Conservation (phyloP, 768 basidiomycete genomes). For the Royoungia palumana region DNA sequence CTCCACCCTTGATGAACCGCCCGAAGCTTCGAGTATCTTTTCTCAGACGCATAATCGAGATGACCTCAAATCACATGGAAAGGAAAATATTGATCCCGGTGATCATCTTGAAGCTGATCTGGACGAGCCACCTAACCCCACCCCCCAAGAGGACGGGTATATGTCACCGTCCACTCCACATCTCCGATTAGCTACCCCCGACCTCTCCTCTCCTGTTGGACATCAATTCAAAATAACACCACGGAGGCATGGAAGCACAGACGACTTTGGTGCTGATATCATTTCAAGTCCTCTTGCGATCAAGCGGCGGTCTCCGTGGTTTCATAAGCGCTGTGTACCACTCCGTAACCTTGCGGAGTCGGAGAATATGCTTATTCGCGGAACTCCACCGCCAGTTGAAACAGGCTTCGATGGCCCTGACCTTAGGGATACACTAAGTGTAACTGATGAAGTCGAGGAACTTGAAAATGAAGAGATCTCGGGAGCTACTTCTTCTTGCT, state of each 20-base stretch:
- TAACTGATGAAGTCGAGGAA: constrained; percentile 47
- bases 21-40: constrained; percentile 33
- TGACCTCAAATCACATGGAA: constrained; percentile 37
- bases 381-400: constrained; percentile 26
- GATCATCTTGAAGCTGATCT: constrained; percentile 40
- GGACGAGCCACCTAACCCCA: constrained; percentile 37
- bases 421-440: constrained; percentile 42
- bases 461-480: constrained; percentile 21
- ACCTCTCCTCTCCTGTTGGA: constrained; percentile 63
- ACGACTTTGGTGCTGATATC: constrained; percentile 52
- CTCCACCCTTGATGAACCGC: constrained; percentile 4
- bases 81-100: constrained; percentile 39
- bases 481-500: constrained; percentile 33
- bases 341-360: background rate
- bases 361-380: constrained; percentile 26
- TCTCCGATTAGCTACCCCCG: constrained; percentile 47
- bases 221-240: constrained; percentile 23
- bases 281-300: constrained; percentile 31
- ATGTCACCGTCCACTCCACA: constrained; percentile 64
- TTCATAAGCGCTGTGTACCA: constrained; percentile 1
- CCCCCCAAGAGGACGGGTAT: constrained; percentile 80
- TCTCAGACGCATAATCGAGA: constrained; percentile 38
- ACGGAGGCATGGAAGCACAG: constrained; percentile 9
- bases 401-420: constrained; percentile 36
- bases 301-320: constrained; percentile 17